These are phyloP conservation scores for Cornus suecica DNA, from an alignment of 148 eudicot species.

Conservation along the genomic window DNA sequence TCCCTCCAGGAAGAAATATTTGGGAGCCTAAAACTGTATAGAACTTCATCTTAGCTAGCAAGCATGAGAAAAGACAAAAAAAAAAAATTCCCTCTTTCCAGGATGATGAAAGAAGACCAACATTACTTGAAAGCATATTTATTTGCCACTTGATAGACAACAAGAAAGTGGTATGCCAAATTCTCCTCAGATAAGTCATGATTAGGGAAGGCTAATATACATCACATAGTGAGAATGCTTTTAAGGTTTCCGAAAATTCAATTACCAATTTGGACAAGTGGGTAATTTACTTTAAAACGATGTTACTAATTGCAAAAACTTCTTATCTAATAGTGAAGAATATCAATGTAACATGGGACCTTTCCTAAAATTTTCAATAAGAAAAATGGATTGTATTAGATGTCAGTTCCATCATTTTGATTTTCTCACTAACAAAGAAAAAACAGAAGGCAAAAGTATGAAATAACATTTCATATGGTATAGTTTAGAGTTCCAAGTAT, in stretches of 20 bases:
- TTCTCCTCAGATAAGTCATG: background rate
- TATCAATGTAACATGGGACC: background rate
- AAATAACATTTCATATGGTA: too few species aligned
- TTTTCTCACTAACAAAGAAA: background rate
- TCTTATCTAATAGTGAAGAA: too few species aligned
- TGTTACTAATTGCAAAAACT: background rate
- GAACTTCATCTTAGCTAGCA: background rate
- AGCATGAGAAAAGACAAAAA: background rate
- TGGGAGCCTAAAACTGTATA: background rate
- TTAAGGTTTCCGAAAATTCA: background rate
- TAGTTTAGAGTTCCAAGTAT: too few species aligned
- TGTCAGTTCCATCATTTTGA: background rate
- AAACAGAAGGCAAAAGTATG: background rate
- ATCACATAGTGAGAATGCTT: background rate
- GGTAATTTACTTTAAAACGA: too few species aligned
- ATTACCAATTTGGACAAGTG: background rate
- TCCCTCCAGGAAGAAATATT: background rate
- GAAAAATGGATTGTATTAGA: too few species aligned
- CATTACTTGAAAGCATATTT: background rate
- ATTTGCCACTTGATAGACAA: too few species aligned
- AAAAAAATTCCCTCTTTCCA: too few species aligned
- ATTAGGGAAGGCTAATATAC: background rate
- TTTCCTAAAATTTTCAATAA: background rate
- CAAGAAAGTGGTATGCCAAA: background rate
- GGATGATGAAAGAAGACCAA: background rate